Base-by-base conservation (phyloP, 805 yeast species). In the Grigorovia humatica region DNA sequence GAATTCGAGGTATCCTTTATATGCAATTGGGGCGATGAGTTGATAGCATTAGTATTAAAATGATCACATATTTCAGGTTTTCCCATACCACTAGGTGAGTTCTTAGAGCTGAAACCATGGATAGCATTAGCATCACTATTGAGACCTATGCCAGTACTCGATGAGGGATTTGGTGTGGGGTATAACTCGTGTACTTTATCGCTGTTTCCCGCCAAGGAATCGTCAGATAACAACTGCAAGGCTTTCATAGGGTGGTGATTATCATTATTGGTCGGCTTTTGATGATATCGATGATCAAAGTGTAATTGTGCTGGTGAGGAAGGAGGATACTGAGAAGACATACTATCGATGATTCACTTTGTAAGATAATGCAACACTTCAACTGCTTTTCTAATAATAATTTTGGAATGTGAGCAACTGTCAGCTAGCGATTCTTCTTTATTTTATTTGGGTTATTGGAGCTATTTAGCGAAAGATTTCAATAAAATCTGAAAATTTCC, bases 101-200 rank as follows among this genome's bases (percentile, higher is more conserved):
- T 38, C 15, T 15, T 38, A 4, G 42, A 38, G 17, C 17, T n/a
- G 17, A 38, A 38, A 15, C 42, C 42, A 8, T 13, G 42, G 17
- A 38, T 15, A n/a, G 15, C 9, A 15, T 38, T 38, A 38, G 9
- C 17, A 4, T 38, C 18, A 15, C 9, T 15, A 8, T 13, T 13
- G 12, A 38, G 4, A 1, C 70, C 65, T 35, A 67, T 59, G 17
- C 79, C 80, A 7, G 70, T 59, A 7, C 79, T 74, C 1, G 82
- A 78, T 1, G 88, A 82, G 0, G 91, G 89, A 57, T 81, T 78
- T 19, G 91, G 91, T 0, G 89, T 83, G 12, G 88, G 87, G 58
- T 81, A 81, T 9, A 19, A 30, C 8, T 8, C 47, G 29, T 41
- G 35, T 18, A 29, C 9, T 9, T 48, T 19, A 15, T 48, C 12